These are phyloP conservation scores for Colletotrichum sp. DNA, from an alignment of 2,329 filamentous ascomycete species.

Conservation along the genomic window DNA sequence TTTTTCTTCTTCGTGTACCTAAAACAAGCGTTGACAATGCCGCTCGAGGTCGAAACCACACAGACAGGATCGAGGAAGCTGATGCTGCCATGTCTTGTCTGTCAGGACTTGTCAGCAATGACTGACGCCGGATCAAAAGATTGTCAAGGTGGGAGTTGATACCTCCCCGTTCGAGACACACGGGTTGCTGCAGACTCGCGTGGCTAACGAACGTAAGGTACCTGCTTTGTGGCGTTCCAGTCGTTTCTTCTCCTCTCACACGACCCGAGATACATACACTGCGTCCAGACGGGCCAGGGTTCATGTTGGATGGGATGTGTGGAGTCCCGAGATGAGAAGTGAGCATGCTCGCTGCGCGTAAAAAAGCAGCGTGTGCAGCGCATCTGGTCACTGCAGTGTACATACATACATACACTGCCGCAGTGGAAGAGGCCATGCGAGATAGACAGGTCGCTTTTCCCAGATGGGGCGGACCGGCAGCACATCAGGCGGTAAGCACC, in stretches of 20 bases:
- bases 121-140: not conserved
- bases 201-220: constrained; percentile 9
- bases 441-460: constrained; percentile 12
- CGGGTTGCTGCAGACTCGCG: constrained; percentile 13
- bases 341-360: not conserved
- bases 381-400: not conserved
- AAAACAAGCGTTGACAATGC: constrained; percentile 2
- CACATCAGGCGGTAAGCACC: not conserved
- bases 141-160: not conserved
- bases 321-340: constrained; percentile 10
- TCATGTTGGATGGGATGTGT: not conserved
- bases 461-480: not conserved
- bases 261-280: not conserved
- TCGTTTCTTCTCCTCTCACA: constrained; percentile 14
- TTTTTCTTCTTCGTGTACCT: not conserved
- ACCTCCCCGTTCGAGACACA: constrained; percentile 5
- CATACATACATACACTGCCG: not conserved
- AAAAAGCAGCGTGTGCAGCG: not conserved
- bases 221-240: constrained; percentile 14
- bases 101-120: not conserved
- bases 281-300: not conserved
- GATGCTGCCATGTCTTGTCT: not conserved
- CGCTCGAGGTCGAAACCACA: not conserved
- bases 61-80: not conserved
- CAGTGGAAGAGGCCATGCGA: constrained; percentile 6